phyloP scores from a whole-genome alignment of 441 rosid genomes.

The Croton setiger region DNA sequence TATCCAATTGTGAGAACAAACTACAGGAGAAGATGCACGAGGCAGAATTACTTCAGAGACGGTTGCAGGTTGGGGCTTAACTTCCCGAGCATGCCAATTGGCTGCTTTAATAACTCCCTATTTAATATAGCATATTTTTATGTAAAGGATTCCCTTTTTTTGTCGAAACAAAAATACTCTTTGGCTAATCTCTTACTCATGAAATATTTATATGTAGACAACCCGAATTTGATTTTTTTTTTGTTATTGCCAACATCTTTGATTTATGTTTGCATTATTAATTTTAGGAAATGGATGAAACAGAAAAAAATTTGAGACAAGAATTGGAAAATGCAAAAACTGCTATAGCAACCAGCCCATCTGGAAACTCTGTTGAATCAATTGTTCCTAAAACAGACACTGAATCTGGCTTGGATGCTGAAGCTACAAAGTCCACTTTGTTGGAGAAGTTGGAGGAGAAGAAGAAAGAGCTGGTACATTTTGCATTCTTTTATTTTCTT shows the following conservation, averaged over 20 bases:
- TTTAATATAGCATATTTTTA: not conserved
- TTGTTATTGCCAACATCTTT: slow-evolving; percentile 2
- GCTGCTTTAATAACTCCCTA: slow-evolving; percentile 5
- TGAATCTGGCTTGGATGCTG: slow-evolving; percentile 38
- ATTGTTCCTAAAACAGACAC: slow-evolving; percentile 24
- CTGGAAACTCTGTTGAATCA: slow-evolving; percentile 31
- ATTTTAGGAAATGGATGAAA: slow-evolving; percentile 64
- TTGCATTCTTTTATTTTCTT: not conserved
- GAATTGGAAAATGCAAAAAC: slow-evolving; percentile 50
- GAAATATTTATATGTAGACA: not conserved
- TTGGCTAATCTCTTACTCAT: not conserved
- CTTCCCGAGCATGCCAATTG: slow-evolving; percentile 3
- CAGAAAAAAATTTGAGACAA: slow-evolving; percentile 41
- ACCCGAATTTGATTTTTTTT: not conserved
- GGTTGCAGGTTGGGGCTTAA: slow-evolving; percentile 52
- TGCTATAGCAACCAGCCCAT: slow-evolving; percentile 31
- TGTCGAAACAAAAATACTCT: not conserved
- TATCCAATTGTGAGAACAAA: slow-evolving; percentile 62
- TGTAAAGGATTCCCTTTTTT: not conserved
- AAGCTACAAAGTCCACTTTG: slow-evolving; percentile 38
- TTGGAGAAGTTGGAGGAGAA: slow-evolving; percentile 61
- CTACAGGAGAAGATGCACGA: slow-evolving; percentile 67
- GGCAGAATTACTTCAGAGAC: slow-evolving; percentile 47
- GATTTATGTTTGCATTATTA: not conserved
- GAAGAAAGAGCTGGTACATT: slow-evolving; percentile 60